phyloP scores from a whole-genome alignment of 2,329 filamentous ascomycete genomes.

The Coleophoma cylindrospora region DNA sequence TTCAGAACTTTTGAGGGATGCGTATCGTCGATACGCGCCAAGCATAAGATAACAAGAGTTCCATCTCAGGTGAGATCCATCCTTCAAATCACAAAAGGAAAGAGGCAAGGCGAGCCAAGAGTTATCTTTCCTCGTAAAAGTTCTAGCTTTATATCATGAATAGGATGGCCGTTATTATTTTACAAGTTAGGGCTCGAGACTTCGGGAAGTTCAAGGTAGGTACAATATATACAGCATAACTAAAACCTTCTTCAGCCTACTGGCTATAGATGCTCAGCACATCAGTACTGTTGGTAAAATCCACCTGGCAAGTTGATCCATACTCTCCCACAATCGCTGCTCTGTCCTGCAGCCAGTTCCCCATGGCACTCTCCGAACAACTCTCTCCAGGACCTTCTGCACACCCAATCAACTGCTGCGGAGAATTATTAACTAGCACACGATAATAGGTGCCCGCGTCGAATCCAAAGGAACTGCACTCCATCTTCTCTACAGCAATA shows the following conservation, averaged over 20 bases:
- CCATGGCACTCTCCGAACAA: constrained; percentile 18
- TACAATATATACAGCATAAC: too few relatives aligned
- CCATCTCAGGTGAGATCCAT: too few relatives aligned
- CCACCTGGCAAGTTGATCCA: constrained; percentile 31
- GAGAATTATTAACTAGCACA: constrained; percentile 44
- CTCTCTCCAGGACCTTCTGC: constrained; percentile 44
- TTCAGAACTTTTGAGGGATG: too few relatives aligned
- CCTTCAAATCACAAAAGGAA: too few relatives aligned
- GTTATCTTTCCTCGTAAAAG: too few relatives aligned
- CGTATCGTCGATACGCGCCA: too few relatives aligned
- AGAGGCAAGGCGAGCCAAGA: too few relatives aligned
- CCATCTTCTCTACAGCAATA: constrained; percentile 46
- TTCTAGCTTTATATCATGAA: too few relatives aligned
- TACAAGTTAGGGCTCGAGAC: too few relatives aligned
- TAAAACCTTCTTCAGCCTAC: neutral
- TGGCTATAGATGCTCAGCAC: constrained; percentile 16
- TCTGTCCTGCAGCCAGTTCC: constrained; percentile 11
- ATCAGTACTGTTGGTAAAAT: constrained; percentile 19
- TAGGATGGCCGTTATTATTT: too few relatives aligned
- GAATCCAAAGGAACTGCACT: constrained; percentile 44
- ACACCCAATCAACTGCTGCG: constrained; percentile 42
- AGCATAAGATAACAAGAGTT: too few relatives aligned
- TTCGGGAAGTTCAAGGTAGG: too few relatives aligned
- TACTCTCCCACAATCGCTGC: constrained; percentile 35
- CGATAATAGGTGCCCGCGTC: constrained; percentile 39